These are phyloP conservation scores for Nyctanthes arbortristis DNA, from an alignment of 257 asterid genomes.

Conservation along the genomic window DNA sequence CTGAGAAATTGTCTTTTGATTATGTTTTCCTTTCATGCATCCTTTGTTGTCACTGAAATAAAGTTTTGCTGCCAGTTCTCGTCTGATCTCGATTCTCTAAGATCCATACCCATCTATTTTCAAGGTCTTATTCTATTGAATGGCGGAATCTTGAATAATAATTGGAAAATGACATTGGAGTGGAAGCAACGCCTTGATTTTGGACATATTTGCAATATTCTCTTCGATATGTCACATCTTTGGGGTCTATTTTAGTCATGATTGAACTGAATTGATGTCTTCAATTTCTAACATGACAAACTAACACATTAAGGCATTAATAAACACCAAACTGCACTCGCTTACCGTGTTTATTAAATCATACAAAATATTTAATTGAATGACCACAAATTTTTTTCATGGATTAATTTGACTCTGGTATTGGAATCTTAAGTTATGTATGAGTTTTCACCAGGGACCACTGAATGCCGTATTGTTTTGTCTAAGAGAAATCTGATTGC, in stretches of 20 bases:
- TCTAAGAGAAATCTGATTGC: background rate
- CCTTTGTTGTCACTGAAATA: background rate
- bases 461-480: background rate
- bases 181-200: background rate
- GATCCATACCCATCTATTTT: background rate
- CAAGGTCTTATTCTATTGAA: background rate
- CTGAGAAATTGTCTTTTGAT: background rate
- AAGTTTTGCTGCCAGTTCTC: background rate
- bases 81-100: too few species aligned
- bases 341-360: background rate
- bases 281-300: too few species aligned
- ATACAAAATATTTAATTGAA: background rate
- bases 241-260: too few species aligned
- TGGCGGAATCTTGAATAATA: background rate
- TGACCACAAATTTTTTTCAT: background rate
- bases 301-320: background rate
- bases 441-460: background rate
- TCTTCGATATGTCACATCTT: background rate
- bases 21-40: background rate
- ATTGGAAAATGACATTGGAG: background rate
- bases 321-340: background rate
- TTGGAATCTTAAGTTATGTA: background rate
- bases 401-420: background rate
- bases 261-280: too few species aligned
- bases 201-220: too few species aligned